A percentile compares a stretch with the other conserved stretches of the same genome.
Evolutionary conservation across 2,329 filamentous ascomycete species (phyloP).

Genomic region (Penicillium aurantiogriseum): DNA sequence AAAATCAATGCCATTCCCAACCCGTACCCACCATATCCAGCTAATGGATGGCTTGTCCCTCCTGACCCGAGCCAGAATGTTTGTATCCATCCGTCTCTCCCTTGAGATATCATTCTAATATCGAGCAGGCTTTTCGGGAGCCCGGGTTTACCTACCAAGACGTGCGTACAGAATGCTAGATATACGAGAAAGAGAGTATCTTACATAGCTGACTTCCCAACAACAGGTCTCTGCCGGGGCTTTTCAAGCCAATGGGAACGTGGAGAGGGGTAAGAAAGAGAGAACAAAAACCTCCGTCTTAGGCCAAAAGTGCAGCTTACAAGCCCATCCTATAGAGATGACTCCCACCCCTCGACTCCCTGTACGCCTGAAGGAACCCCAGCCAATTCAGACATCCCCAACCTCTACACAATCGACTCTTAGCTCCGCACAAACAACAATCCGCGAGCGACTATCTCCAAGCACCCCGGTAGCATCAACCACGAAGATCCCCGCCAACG

Average conservation of each 20-base stretch:
- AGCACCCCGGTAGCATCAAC: neutral
- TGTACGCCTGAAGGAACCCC: neutral
- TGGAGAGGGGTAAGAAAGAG: neutral
- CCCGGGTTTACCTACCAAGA: neutral
- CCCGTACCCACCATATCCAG: neutral
- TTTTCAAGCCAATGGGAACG: neutral
- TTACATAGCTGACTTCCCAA: neutral
- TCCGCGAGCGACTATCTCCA: neutral
- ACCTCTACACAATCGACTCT: neutral
- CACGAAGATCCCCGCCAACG: neutral
- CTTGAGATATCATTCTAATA: neutral
- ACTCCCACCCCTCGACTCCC: neutral
- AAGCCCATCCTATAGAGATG: neutral
- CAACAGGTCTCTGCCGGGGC: neutral
- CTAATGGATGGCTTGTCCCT: neutral
- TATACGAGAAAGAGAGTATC: neutral
- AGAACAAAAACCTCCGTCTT: neutral
- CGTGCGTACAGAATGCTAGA: neutral
- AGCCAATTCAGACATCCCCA: neutral
- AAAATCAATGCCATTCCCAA: neutral
- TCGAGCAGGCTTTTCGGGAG: neutral
- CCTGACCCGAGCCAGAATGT: slow-evolving; percentile 11
- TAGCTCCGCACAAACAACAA: neutral
- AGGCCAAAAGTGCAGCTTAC: neutral
- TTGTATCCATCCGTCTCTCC: neutral